phyloP scores from a whole-genome alignment of 2,329 filamentous ascomycete species.

The Furcasterigmium furcatum region DNA sequence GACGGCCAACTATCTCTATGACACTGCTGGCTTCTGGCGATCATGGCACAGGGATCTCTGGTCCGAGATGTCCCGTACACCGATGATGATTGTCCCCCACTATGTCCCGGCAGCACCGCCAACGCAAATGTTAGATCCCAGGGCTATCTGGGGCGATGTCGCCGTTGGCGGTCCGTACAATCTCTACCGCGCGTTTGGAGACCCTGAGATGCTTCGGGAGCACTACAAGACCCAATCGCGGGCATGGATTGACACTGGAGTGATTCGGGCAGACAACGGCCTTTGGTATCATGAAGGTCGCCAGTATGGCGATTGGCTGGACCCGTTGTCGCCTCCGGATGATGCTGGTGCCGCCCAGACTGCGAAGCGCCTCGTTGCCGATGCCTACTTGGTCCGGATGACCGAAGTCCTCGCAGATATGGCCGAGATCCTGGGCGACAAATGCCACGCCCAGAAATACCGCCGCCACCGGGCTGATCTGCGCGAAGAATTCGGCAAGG shows the following conservation, averaged over 20 bases:
- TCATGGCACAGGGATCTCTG: conserved; percentile 47
- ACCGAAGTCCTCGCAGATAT: conserved; percentile 32
- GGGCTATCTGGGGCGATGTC: conserved; percentile 40
- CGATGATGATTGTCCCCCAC: conserved; percentile 17
- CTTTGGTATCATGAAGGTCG: conserved; percentile 33
- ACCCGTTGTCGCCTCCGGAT: conserved; percentile 38
- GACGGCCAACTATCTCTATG: conserved; percentile 50
- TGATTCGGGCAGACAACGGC: conserved; percentile 24
- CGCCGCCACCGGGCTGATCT: too few species aligned
- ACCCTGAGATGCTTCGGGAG: conserved; percentile 27
- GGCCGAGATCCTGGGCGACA: too few species aligned
- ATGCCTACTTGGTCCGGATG: conserved; percentile 43
- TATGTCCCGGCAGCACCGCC: too few species aligned
- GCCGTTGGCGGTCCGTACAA: conserved; percentile 36
- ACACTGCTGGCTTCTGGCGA: conserved; percentile 45
- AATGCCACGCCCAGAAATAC: too few species aligned
- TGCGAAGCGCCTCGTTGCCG: conserved; percentile 35
- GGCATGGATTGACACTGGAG: conserved; percentile 33
- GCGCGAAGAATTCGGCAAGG: too few species aligned
- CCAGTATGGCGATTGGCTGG: conserved; percentile 46
- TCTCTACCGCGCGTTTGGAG: conserved; percentile 33
- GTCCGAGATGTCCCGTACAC: conserved; percentile 26
- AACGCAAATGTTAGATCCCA: conserved; percentile 5
- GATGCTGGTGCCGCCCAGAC: conserved; percentile 35
- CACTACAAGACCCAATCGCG: conserved; percentile 36